phyloP scores from a whole-genome alignment of 208 protist species.

The Leishmania tarentolae region DNA sequence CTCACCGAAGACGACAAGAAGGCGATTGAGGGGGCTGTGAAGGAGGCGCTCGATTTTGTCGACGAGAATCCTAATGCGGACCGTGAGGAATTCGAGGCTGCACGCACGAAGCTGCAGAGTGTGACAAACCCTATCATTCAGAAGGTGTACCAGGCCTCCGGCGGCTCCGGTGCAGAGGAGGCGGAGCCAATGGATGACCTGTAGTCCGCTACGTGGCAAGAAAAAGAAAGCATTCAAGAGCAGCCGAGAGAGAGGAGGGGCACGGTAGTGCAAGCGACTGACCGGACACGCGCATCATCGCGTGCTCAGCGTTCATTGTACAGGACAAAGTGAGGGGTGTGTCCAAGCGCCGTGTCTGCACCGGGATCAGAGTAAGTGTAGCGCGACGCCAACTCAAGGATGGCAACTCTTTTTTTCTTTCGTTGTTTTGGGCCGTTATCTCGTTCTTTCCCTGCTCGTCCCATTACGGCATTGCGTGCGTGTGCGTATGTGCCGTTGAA shows the following conservation, averaged over 20 bases:
- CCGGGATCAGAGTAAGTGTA: no score
- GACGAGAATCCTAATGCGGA: constrained; percentile 95
- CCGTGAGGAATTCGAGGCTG: constrained; percentile 93
- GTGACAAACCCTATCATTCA: constrained; percentile 96
- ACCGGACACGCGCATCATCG: background rate
- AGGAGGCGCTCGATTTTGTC: constrained; percentile 94
- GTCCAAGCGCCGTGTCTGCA: background rate
- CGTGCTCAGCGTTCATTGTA: background rate
- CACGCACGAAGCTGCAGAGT: constrained; percentile 92
- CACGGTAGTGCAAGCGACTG: background rate
- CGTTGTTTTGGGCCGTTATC: background rate
- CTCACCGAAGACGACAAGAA: constrained; percentile 92
- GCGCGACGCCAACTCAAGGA: no score
- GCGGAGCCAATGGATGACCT: constrained; percentile 78
- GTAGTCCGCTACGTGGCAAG: constrained; percentile 29
- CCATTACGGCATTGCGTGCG: no score
- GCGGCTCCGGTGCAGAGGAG: constrained; percentile 35
- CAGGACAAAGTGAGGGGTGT: background rate
- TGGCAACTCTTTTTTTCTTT: no score
- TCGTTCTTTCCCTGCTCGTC: background rate
- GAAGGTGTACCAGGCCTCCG: constrained; percentile 76
- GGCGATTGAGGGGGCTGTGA: constrained; percentile 81
- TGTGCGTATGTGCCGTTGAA: no score
- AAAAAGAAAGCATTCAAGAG: background rate
- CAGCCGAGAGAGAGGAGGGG: background rate